These are phyloP conservation scores for Lachnellula arida DNA, from an alignment of 2,329 filamentous ascomycete genomes.

Conservation along the genomic window DNA sequence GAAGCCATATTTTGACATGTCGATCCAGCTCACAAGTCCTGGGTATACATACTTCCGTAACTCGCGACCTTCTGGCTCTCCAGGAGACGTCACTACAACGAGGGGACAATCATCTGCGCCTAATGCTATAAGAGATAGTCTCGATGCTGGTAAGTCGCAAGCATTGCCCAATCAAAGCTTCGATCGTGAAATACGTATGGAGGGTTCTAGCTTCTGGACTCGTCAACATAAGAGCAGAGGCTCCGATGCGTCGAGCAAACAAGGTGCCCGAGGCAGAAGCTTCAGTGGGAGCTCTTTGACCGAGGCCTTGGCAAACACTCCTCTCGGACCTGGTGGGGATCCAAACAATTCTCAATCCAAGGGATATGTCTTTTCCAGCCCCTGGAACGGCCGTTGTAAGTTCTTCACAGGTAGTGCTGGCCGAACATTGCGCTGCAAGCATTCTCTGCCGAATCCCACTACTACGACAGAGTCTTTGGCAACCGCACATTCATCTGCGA, in stretches of 20 bases:
- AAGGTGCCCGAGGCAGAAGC: constrained; percentile 12
- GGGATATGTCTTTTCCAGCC: constrained; percentile 75
- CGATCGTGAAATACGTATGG: constrained; percentile 53
- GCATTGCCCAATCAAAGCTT: constrained; percentile 33
- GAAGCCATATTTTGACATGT: constrained; percentile 34
- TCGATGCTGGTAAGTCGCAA: not conserved
- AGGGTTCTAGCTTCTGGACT: constrained; percentile 27
- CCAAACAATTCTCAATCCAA: constrained; percentile 26
- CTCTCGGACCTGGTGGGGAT: constrained; percentile 2
- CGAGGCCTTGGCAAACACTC: not conserved
- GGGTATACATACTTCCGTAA: constrained; percentile 31
- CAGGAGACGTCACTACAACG: constrained; percentile 2
- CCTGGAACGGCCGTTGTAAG: constrained; percentile 83
- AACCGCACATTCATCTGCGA: constrained; percentile 17
- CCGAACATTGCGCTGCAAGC: constrained; percentile 68
- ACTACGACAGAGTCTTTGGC: constrained; percentile 12
- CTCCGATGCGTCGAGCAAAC: constrained; percentile 22
- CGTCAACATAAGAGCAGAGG: constrained; percentile 23
- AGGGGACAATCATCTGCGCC: not conserved
- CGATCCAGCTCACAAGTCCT: constrained; percentile 29
- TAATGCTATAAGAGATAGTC: not conserved
- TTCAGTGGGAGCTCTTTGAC: constrained; percentile 14
- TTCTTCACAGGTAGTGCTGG: constrained; percentile 77
- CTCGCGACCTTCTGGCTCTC: constrained; percentile 2
- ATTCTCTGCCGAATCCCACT: constrained; percentile 53